Evolutionary conservation across 140 eudicot species (phyloP).

Genomic region (Anethum foeniculum): DNA sequence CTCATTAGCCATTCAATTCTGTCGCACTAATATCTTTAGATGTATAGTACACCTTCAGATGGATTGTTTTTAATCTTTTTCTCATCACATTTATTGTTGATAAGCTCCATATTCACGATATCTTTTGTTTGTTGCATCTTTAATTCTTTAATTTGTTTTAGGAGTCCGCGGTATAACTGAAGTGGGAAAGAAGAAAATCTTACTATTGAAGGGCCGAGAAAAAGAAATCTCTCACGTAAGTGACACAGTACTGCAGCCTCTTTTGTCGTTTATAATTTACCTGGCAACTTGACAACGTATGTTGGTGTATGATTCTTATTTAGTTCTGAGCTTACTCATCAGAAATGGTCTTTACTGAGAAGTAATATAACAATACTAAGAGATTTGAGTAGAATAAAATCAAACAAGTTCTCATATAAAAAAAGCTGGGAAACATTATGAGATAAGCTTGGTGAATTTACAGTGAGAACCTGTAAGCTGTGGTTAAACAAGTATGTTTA

Average conservation of each 20-base stretch:
- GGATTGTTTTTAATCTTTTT: background rate
- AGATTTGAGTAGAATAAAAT: background rate
- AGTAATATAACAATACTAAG: background rate
- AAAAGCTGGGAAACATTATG: background rate
- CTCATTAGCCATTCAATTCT: background rate
- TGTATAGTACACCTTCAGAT: background rate
- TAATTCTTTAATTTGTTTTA: constrained; percentile 20
- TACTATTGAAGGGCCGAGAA: constrained; percentile 87
- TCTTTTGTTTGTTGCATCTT: background rate
- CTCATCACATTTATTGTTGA: background rate
- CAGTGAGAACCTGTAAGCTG: background rate
- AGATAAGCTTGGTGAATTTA: background rate
- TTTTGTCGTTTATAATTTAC: background rate
- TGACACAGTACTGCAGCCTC: background rate
- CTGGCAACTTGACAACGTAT: background rate
- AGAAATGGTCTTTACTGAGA: background rate
- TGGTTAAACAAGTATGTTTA: background rate
- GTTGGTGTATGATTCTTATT: background rate
- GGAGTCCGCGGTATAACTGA: constrained; percentile 46
- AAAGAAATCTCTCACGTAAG: constrained; percentile 65
- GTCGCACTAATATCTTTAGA: background rate
- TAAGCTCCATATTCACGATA: background rate
- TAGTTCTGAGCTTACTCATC: background rate
- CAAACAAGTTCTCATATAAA: background rate
- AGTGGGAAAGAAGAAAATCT: constrained; percentile 65